Base-by-base conservation (phyloP, 805 yeast species). In the Zygosaccharomyces gambellarensis region DNA sequence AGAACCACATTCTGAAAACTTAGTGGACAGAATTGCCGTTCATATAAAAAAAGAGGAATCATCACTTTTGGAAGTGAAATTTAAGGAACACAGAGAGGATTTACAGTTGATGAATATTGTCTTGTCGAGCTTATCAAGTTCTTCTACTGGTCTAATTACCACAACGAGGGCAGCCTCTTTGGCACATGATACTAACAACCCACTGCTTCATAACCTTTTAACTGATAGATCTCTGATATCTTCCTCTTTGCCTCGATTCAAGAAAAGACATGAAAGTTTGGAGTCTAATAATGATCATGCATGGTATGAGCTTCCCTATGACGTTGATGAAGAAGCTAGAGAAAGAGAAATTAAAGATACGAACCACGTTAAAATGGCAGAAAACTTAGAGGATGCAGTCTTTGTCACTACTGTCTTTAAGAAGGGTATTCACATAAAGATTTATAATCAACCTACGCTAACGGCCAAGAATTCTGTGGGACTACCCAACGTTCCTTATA, bases 211-310 rank as follows among this genome's bases (percentile, higher is more conserved):
- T 67, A 94, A 94, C 63, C 78, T 94, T 12, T 73, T 94, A 34
- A 94, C 99, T 0, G 98, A 94, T 64, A 73, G 98, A 46, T 89
- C 98, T 1, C 76, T 88, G 8, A 83, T 92, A 19, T 89, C 97
- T 1, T 88, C 97, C 0, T 90, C 98, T 0, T 72, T 94, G 38
- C 97, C 99, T 0, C 81, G 87, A 23, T 76, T 65, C 25, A 72
- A 71, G 50, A 63, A 63, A 28, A 44, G 51, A 36, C 48, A 48
- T 25, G 43, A 36, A 19, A 45, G 49, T 31, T 41, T 43, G 10
- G 54, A 58, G 3, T 47, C 57, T n/a, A 51, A 49, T 11, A 41
- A 45, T n/a, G 58, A 56, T 12, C 48, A 49, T 31, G 39, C 57
- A 21, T 61, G 65, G 65, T 58, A 60, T 23, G 61, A 58, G 38